Base-by-base conservation (phyloP, 148 eudicot species). In the Gaultheria prostrata region DNA sequence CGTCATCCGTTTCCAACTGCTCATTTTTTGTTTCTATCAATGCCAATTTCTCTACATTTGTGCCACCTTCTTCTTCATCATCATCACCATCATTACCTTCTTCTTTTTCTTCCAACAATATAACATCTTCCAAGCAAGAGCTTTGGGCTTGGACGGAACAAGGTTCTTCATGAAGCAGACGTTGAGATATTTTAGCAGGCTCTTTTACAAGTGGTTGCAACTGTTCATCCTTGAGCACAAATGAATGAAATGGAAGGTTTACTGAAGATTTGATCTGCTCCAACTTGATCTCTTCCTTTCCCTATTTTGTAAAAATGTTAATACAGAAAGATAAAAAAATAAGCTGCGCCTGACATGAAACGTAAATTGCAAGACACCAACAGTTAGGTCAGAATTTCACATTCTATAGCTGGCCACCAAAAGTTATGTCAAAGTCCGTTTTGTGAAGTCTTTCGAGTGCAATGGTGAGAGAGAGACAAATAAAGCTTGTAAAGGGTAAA, bases 191-290 rank as follows among this genome's bases (percentile, higher is more conserved):
- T 82, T 82, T 79, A 30, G 82, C 85, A 72, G 86, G 79, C 56
- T 89, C 91, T 78, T 85, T 71, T 24, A 69, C 81, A 73, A 75
- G 79, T 26, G 78, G 78, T 43, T 89, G 88, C 35, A 84, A 74
- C 46, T 76, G 78, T 51, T 87, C 87, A 76, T 77, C 84, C 32
- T 46, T 88, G 46, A 85, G 88, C 24, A 77, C 75, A 83, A 95
- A 97, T 63, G 98, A 85, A 83, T 91, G 93, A 85, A 95, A 95
- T 5, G 96, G 98, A 70, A 95, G 93, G 86, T 84, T 92, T 59
- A 97, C 95, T 2, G 94, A 87, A 82, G 99, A 91, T 67, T 92
- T 93, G 21, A 97, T 97, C 93, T 95, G 93, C 88, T 91, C 94
- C 86, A 97, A 84, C 87, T 92, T 91, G 80, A 79, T 80, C 56